Base-by-base conservation (phyloP, 2,329 filamentous ascomycete species). In the Exophiala xenobiotica region DNA sequence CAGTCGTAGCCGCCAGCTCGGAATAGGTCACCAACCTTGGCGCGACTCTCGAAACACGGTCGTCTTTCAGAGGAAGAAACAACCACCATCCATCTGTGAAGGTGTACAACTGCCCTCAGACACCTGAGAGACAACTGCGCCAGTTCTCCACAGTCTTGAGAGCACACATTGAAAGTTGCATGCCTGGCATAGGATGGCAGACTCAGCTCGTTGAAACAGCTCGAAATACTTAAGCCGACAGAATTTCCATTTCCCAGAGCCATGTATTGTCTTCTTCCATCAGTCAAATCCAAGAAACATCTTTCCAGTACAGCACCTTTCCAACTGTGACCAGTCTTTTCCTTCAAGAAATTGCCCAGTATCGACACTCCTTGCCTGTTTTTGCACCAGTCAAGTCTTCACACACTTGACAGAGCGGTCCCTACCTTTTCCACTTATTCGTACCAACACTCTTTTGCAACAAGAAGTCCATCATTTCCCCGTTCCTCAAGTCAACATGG, bases 401-500 rank as follows among this genome's bases (percentile, higher is more conserved):
- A 11, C 11, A 11, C 16, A 14, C 29, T 33, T 11, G 11, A 5
- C 9, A 11, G 16, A 33, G 5, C 29, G 29, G 29, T 33, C 29
- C 29, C 16, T 33, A 33, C 29, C 29, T 33, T 33, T n/a, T n/a
- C n/a, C n/a, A n/a, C n/a, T n/a, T n/a, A n/a, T n/a, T n/a, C n/a
- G n/a, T n/a, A n/a, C n/a, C n/a, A n/a, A n/a, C n/a, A n/a, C n/a
- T n/a, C n/a, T n/a, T n/a, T n/a, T n/a, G n/a, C n/a, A n/a, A n/a
- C n/a, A n/a, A n/a, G n/a, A n/a, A n/a, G n/a, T n/a, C n/a, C n/a
- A n/a, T 38, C 47, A 37, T 45, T 27, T 40, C 27, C 23, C 20
- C 9, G n/a, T 20, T 45, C 31, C 7, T 26, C 20, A 33, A 33
- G 8, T 23, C 55, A 53, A 39, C 31, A 61, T 62, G 60, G 56